phyloP scores from a whole-genome alignment of 2,329 filamentous ascomycete genomes.

The Scytalidium lignicola region DNA sequence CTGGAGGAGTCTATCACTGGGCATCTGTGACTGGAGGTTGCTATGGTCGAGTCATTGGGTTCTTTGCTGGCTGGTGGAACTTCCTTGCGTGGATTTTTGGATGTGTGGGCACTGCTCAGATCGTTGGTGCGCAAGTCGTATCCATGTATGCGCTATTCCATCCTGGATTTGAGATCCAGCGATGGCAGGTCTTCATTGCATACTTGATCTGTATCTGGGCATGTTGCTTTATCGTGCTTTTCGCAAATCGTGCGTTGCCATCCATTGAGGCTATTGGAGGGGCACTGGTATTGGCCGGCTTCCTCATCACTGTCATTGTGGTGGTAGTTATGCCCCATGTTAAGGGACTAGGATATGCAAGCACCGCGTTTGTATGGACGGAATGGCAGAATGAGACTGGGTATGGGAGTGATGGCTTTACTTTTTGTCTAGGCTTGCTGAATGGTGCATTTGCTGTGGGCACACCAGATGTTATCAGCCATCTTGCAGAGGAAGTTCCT shows the following conservation, averaged over 20 bases:
- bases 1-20: slow-evolving; percentile 45
- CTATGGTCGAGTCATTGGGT: slow-evolving; percentile 41
- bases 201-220: slow-evolving; percentile 43
- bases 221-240: slow-evolving; percentile 41
- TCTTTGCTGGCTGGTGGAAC: slow-evolving; percentile 49
- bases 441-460: slow-evolving; percentile 68
- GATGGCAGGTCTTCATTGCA: slow-evolving; percentile 47
- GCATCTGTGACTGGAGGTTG: slow-evolving; percentile 43
- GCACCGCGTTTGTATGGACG: slow-evolving; percentile 36
- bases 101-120: slow-evolving; percentile 26
- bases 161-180: slow-evolving; percentile 36
- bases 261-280: slow-evolving; percentile 49
- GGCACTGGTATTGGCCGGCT: slow-evolving; percentile 46
- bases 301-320: slow-evolving; percentile 50
- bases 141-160: slow-evolving; percentile 45
- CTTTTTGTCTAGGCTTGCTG: slow-evolving; percentile 54
- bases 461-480: slow-evolving; percentile 59
- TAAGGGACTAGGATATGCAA: slow-evolving; percentile 36
- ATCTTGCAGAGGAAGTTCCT: slow-evolving; percentile 61
- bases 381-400: slow-evolving; percentile 41
- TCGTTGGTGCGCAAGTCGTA: slow-evolving; percentile 40
- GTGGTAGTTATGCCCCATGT: slow-evolving; percentile 48
- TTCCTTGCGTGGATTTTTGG: slow-evolving; percentile 45
- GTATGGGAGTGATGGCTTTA: slow-evolving; percentile 46
- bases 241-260: slow-evolving; percentile 49